Base-by-base conservation (phyloP, 2,329 filamentous ascomycete species). In the Mariannaea sp. region DNA sequence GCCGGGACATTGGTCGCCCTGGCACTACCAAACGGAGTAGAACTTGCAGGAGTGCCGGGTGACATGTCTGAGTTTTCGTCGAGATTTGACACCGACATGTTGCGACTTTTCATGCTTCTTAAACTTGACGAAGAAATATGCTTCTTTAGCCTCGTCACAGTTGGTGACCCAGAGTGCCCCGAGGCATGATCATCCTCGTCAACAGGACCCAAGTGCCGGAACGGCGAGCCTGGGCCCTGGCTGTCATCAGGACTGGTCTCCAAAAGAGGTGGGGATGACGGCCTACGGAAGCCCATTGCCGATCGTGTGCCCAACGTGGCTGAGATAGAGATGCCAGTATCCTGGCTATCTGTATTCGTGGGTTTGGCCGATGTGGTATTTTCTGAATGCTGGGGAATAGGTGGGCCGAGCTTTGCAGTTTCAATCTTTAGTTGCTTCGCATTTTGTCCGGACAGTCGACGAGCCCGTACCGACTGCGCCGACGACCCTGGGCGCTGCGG, bases 351-450 rank as follows among this genome's bases (percentile, higher is more conserved):
- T 4, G 42, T 44, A 1, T 51, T 42, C 8, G 59, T 56, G 7
- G 60, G 55, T 43, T 51, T 64, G 6, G 51, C 42, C 7, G 46
- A 57, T 7, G 44, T 56, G 5, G 48, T 26, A 4, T 56, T 49
- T 24, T 61, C 55, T 2, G 53, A 41, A 27, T 60, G 55, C 10
- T 42, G 49, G 7, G 65, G 48, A 3, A 66, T 35, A 19, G 63
- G 60, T 14, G 63, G 57, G n/a, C 53, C 60, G 6, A 71, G 62
- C 19, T 69, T 71, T 1, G 66, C 61, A 0, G 92, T 97, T 71
- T 97, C 90, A 50, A 97, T 97, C 73, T 92, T 96, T 44, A 97
- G 77, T 65, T 92, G 89, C 69, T 89, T 92, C 12, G 83, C 76
- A 64, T 90, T 90, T 63, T 90, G 87, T 7, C 88, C 89, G 3